Evolutionary conservation across 192 early-diverging fungal species (phyloP).

Genomic region (Mortierella hygrophila): DNA sequence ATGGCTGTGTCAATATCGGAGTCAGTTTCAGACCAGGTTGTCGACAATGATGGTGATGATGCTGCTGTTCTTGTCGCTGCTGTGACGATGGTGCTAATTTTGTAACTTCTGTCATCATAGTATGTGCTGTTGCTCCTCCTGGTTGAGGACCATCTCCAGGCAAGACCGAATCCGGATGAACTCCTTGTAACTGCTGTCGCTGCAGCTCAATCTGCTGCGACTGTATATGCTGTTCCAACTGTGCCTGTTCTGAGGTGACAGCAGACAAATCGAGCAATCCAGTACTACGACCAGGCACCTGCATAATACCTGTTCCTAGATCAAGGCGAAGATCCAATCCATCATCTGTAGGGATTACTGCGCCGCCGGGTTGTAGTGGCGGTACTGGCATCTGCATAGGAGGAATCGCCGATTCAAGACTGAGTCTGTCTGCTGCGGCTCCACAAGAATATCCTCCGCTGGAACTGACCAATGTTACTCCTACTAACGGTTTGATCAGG

Average conservation of each 20-base stretch:
- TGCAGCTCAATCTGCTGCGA: neutral
- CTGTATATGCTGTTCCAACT: neutral
- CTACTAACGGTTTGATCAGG: slow-evolving; percentile 16
- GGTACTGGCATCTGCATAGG: neutral
- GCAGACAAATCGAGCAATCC: neutral
- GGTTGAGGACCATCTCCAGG: neutral
- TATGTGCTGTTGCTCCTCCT: neutral
- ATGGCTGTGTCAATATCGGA: neutral
- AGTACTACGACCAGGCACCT: neutral
- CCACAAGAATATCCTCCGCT: slow-evolving; percentile 4
- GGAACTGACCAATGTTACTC: slow-evolving; percentile 3
- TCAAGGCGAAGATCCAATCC: neutral
- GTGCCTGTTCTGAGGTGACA: neutral
- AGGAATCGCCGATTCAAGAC: neutral
- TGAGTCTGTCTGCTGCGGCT: neutral
- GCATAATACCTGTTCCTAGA: neutral
- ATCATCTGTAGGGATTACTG: neutral
- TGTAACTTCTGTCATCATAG: neutral
- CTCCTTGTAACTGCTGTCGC: neutral
- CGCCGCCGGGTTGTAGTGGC: neutral
- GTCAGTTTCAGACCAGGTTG: no score
- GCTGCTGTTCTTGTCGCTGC: neutral
- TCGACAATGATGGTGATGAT: no score
- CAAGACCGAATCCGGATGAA: slow-evolving; percentile 4
- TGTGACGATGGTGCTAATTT: neutral